These are phyloP conservation scores for Pseudocercospora fuligena DNA, from an alignment of 2,329 filamentous ascomycete genomes.

Conservation along the genomic window DNA sequence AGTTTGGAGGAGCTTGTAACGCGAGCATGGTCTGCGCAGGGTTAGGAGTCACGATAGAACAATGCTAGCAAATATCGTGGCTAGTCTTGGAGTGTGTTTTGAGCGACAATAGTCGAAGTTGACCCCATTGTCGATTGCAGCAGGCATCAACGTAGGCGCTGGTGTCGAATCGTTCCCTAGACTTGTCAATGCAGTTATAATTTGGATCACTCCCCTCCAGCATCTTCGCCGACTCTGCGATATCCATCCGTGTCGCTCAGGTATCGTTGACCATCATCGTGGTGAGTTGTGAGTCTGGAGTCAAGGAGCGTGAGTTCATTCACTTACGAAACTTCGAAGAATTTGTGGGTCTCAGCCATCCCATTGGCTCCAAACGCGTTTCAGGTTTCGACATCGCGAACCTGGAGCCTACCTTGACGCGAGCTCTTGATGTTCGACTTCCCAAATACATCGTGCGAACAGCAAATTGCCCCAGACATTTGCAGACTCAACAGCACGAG, in stretches of 20 bases:
- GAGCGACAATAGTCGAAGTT: not conserved
- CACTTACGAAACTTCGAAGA: not conserved
- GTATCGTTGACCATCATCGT: not conserved
- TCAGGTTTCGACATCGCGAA: not conserved
- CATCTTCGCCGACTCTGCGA: not conserved
- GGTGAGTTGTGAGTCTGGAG: not conserved
- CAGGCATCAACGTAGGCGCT: not conserved
- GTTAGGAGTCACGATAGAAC: no score
- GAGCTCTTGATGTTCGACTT: not conserved
- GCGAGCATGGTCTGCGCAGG: no score
- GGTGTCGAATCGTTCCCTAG: not conserved
- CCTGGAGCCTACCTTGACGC: not conserved
- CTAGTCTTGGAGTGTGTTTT: no score
- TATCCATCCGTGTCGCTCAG: not conserved
- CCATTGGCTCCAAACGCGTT: not conserved
- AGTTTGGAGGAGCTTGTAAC: no score
- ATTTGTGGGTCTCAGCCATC: not conserved
- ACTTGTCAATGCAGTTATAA: not conserved
- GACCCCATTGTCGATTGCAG: no score
- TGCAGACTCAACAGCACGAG: not conserved
- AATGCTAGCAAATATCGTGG: no score
- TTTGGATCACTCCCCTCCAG: not conserved
- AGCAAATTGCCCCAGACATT: not conserved
- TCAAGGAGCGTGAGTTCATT: not conserved
- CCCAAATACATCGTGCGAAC: not conserved